phyloP scores from a whole-genome alignment of 2,329 filamentous ascomycete species.

The Fusarium acutatum region DNA sequence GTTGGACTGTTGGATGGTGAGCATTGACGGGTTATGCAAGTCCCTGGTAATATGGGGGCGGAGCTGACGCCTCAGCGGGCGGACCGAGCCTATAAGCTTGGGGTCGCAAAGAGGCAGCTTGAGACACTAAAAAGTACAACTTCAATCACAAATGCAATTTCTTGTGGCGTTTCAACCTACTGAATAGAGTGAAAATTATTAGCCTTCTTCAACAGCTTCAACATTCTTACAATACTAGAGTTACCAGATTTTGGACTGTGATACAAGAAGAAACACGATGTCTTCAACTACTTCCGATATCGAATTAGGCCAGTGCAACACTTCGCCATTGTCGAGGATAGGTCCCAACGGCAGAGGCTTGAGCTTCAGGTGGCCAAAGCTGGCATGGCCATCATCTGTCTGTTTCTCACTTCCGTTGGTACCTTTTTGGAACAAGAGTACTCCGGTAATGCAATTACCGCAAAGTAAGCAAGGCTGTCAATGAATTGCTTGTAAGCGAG shows the following conservation, averaged over 20 bases:
- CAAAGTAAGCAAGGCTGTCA: background rate
- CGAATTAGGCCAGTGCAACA: background rate
- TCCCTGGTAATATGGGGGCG: background rate
- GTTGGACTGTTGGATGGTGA: background rate
- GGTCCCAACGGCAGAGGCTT: background rate
- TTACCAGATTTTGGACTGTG: accelerated
- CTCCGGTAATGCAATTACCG: background rate
- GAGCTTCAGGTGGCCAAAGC: background rate
- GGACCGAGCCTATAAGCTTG: background rate
- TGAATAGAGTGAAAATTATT: accelerated
- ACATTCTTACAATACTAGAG: accelerated
- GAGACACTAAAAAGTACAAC: background rate
- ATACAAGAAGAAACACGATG: background rate
- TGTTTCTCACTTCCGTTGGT: background rate
- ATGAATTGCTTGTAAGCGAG: background rate
- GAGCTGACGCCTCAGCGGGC: background rate
- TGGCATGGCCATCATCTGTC: background rate
- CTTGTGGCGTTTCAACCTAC: background rate
- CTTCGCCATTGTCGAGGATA: background rate
- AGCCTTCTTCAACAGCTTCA: background rate
- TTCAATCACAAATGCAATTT: background rate
- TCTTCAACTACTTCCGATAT: background rate
- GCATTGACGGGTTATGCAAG: background rate
- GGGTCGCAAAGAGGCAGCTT: background rate
- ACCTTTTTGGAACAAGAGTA: background rate